These are phyloP conservation scores for Hypsizygus ulmarius DNA, from an alignment of 1,284 basidiomycete species.

Conservation along the genomic window DNA sequence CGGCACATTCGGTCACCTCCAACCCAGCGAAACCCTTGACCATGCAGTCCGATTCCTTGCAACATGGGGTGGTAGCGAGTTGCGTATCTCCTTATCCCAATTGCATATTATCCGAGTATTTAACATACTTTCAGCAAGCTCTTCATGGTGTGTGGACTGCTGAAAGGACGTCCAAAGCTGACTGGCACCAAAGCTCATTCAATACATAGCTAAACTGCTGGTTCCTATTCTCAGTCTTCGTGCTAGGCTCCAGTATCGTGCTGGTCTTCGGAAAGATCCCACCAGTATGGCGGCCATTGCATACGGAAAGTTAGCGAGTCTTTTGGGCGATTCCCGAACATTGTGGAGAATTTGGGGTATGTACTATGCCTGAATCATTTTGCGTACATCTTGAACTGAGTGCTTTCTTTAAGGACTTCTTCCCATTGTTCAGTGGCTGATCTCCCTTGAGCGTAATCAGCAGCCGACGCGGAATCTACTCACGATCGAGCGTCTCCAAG, in stretches of 20 bases:
- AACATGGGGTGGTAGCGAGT: constrained; percentile 84
- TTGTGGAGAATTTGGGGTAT: constrained; percentile 77
- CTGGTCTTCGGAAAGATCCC: constrained; percentile 50
- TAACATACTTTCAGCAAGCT: constrained; percentile 53
- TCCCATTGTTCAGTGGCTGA: constrained; percentile 77
- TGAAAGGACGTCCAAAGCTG: neutral
- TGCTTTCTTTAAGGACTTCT: constrained; percentile 52
- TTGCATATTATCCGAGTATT: constrained; percentile 4
- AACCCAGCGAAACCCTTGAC: constrained; percentile 60
- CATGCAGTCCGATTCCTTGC: constrained; percentile 71
- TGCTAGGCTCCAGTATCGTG: constrained; percentile 62
- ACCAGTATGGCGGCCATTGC: constrained; percentile 52
- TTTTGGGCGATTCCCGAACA: constrained; percentile 66
- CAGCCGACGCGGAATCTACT: constrained; percentile 66
- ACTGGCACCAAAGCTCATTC: constrained; percentile 49
- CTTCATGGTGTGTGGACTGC: constrained; percentile 56
- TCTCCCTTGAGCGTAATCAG: constrained; percentile 63
- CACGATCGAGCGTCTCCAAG: constrained; percentile 78
- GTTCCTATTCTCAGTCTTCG: constrained; percentile 63
- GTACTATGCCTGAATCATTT: constrained; percentile 17
- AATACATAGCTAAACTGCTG: constrained; percentile 68
- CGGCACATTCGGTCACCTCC: constrained; percentile 57
- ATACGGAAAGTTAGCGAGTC: constrained; percentile 50
- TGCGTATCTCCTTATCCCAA: constrained; percentile 37
- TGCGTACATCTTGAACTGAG: neutral